Base-by-base conservation (phyloP, 2,329 filamentous ascomycete genomes). In the Penicillium sp. region DNA sequence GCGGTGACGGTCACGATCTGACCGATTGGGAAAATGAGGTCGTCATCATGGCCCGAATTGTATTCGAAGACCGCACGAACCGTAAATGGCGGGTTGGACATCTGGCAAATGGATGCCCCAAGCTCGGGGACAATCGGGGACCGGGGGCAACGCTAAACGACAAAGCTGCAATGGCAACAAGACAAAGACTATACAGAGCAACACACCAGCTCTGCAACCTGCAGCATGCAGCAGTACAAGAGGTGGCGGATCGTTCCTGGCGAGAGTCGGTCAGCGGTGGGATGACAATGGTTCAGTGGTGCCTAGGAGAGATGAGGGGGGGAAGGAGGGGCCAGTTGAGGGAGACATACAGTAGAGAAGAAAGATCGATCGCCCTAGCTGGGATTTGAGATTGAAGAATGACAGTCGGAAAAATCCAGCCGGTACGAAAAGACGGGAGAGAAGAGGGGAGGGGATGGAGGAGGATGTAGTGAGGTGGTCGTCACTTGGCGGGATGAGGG, bases 21-120 rank as follows among this genome's bases (percentile, higher is more conserved):
- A 51, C 87, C 88, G 56, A 78, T 71, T 42, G 75, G 66, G 64
- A 98, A 98, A 61, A 79, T 84, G 53, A 98, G 81, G 68, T 98
- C 92, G 67, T 98, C 92, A 54, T 95, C 88, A 65, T 98, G 90
- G 46, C 79, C 77, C 52, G 92, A 96, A 61, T 76, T 73, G 72
- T 98, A 98, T 64, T 96, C 90, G 72, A 84, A 98, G 60, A 96
- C 70, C 54, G 92, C 87, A 75, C 89, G 94, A 72, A 98, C 92
- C 70, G 86, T 93, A 75, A 95, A 95, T 44, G 81, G 80, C 55
- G 74, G 73, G 45, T 63, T 66, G 64, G 82, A 72, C 84, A 89
- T 89, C 62, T 66, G 75, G 70, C 51, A 63, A 45, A 50, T 50
- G 49, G 52, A 53, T 14, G 35, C 37, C 18, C 41, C 50, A 45